These are phyloP conservation scores for Globisporangium cystogenes DNA, from an alignment of 352 stramenopile species.

Conservation along the genomic window DNA sequence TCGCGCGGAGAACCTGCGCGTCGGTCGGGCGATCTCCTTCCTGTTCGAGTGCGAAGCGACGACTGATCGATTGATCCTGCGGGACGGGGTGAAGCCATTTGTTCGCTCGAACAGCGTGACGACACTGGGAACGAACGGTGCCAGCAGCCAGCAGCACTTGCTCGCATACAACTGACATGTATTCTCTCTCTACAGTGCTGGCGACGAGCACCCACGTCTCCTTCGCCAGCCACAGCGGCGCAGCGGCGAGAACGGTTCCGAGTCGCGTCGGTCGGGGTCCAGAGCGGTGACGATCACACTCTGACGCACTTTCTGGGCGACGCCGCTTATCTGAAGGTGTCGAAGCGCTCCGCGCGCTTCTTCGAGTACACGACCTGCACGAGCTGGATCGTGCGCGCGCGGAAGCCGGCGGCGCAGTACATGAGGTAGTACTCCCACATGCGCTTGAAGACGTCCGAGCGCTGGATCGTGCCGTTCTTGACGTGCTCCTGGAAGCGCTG, in stretches of 20 bases:
- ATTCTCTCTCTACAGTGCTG: constrained; percentile 1
- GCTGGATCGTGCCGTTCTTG: constrained; percentile 71
- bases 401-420: constrained; percentile 89
- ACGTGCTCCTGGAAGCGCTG: constrained; percentile 80
- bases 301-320: not conserved
- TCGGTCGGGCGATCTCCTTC: too few relatives aligned
- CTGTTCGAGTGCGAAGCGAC: not conserved
- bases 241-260: too few relatives aligned
- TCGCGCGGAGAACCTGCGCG: not conserved
- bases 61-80: too few relatives aligned
- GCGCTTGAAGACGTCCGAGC: constrained; percentile 76
- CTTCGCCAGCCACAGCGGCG: too few relatives aligned
- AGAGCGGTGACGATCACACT: not conserved
- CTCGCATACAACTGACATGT: not conserved
- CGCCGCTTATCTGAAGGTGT: constrained; percentile 60
- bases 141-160: not conserved
- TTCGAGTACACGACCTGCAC: constrained; percentile 85
- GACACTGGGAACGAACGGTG: not conserved
- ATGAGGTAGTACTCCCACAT: constrained; percentile 90
- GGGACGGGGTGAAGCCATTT: not conserved
- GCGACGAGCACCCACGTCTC: not conserved
- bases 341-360: constrained; percentile 74
- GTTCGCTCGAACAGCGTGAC: not conserved
- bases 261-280: too few relatives aligned
- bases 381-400: constrained; percentile 79